Base-by-base conservation (phyloP, 352 stramenopile species). In the Phytophthora constricta region DNA sequence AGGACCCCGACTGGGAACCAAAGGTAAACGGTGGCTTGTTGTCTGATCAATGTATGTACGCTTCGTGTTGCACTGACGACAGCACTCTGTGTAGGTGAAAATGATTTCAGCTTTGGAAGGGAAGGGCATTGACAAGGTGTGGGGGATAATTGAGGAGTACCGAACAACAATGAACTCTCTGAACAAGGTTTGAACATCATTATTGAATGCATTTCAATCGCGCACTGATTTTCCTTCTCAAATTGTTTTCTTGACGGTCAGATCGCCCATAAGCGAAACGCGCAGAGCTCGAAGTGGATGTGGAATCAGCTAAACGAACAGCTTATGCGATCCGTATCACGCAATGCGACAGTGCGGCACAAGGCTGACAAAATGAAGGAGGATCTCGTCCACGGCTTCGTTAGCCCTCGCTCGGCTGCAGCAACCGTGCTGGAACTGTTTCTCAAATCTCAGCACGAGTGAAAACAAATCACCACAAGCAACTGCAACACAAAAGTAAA, bases 1-100 rank as follows among this genome's bases (percentile, higher is more conserved):
- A 97, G 62, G 80, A 93, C 42, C 81, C 80, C 16, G 82, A 92
- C 49, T 97, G 90, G 90, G 77, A 89, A 55, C 86, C 87, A 2
- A 82, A 88, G 66, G 80, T 89, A 45, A 26, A 46, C 17, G 25
- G 17, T 58, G 7, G 11, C 33, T 43, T 23, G 26, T 33, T 52
- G 20, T 39, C 31, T 50, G 31, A n/a, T 2, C 48, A 20, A 14
- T 19, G 31, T 49, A 37, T 41, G 5, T 58, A 46, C 23, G 22
- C 1, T 39, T 67, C 14, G 23, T 17, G 42, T 23, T 49, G 41
- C 42, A 49, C 7, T 58, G 22, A 58, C 14, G 17, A 4, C 22
- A 48, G 28, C 43, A 8, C 2, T 58, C 31, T 23, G 13, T 57
- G 13, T 64, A 88, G 80, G 84, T 93, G 11, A 89, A 89, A 72